phyloP scores from a whole-genome alignment of 2,329 filamentous ascomycete species.

The Cercospora berteroae region DNA sequence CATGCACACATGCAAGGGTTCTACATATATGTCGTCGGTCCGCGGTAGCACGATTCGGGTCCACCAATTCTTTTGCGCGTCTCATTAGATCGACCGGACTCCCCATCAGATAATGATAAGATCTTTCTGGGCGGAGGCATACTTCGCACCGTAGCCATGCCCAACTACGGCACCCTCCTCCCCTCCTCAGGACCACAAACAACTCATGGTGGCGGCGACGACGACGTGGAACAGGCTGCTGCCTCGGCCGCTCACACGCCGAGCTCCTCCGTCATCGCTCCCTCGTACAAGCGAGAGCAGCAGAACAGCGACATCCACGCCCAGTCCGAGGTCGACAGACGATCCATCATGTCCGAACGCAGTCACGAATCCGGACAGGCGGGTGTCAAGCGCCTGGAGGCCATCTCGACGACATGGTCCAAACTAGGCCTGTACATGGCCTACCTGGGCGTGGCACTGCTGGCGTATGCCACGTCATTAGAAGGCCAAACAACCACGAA shows the following conservation, averaged over 20 bases:
- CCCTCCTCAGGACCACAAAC: conserved; percentile 1
- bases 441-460: conserved; percentile 43
- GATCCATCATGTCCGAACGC: conserved; percentile 28
- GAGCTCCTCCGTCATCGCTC: conserved; percentile 14
- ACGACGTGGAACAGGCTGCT: conserved; percentile 21
- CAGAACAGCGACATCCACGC: conserved; percentile 19
- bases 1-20: background rate
- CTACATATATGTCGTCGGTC: background rate
- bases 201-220: conserved; percentile 9
- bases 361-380: conserved; percentile 41
- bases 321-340: conserved; percentile 23
- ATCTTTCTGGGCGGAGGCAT: background rate
- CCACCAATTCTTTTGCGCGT: background rate
- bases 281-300: conserved; percentile 23
- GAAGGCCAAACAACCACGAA: conserved; percentile 63
- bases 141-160: conserved; percentile 19
- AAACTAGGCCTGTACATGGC: conserved; percentile 47
- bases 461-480: conserved; percentile 66
- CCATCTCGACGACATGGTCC: conserved; percentile 51
- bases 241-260: conserved; percentile 15
- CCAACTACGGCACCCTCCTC: conserved; percentile 25
- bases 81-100: background rate
- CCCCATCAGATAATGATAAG: conserved; percentile 5
- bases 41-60: background rate
- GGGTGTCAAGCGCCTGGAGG: conserved; percentile 51